Base-by-base conservation (phyloP, 495 filamentous ascomycete genomes). In the Hyphodiscus hymeniophilus region DNA sequence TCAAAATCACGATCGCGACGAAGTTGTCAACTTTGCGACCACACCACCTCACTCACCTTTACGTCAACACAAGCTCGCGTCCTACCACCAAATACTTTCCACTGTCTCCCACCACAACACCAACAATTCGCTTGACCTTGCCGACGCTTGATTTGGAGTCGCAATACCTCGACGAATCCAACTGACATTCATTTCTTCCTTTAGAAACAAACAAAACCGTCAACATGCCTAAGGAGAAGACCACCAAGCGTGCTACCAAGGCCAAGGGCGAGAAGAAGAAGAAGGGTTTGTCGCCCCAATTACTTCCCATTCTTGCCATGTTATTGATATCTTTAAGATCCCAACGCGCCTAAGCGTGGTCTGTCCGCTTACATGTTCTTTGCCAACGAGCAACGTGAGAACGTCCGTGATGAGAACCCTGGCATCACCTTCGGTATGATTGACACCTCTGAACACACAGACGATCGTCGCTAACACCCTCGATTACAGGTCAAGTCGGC, bases 301-400 rank as follows among this genome's bases (percentile, higher is more conserved):
- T 3, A 26, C 31, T 42, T 20, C 20, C 23, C 2, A 11, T 30
- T 17, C 22, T 26, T 20, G 42, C 31, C 23, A 21, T 47, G 17
- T 13, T 47, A 15, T 52, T 58, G 28, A 58, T 42, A 26, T 38
- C 54, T 48, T 45, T 2, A 54, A 97, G 92, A 98, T 67, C 92
- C 92, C 70, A 96, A 97, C 66, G 90, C 90, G 39, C 92, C 92
- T 63, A 99, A 97, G 86, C 87, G 92, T 70, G 94, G 89, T 71
- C 86, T 99, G 40, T 99, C 92, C 17, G 92, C 94, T 42, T 99
- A 99, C 80, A 99, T 99, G 92, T 99, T 97, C 81, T 99, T 99
- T 65, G 92, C 92, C 77, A 97, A 97, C 60, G 94, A 97, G 66
- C 85, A 95, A 68, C 89, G 92, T 57, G 92, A 97, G 58, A 94